These are phyloP conservation scores for Phytophthora fragariae DNA, from an alignment of 352 stramenopile genomes.

Conservation along the genomic window DNA sequence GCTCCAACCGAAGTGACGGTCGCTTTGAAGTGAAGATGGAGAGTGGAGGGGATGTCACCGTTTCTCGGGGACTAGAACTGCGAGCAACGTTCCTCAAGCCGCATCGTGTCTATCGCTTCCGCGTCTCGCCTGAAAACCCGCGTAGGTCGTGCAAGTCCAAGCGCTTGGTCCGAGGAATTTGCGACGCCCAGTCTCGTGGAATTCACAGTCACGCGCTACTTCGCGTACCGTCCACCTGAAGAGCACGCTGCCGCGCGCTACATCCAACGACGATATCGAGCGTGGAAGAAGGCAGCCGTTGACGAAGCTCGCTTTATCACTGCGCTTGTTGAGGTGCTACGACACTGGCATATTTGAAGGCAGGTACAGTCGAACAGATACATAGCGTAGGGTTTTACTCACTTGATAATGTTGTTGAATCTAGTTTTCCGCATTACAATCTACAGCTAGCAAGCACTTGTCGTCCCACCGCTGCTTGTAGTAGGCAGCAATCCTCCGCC, in stretches of 20 bases:
- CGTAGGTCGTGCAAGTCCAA: slow-evolving; percentile 47
- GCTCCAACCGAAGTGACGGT: slow-evolving; percentile 12
- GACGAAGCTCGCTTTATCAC: slow-evolving; percentile 17
- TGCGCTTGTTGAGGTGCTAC: slow-evolving; percentile 28
- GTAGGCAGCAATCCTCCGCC: slow-evolving; percentile 43
- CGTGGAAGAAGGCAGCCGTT: slow-evolving; percentile 32
- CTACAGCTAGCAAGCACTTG: slow-evolving; percentile 33
- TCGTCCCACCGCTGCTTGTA: slow-evolving; percentile 56
- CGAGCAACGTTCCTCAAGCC: slow-evolving; percentile 59
- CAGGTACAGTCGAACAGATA: neutral
- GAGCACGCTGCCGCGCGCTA: slow-evolving; percentile 62
- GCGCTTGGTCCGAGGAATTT: slow-evolving; percentile 42
- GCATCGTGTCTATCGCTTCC: slow-evolving; percentile 62
- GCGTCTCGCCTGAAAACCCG: slow-evolving; percentile 58
- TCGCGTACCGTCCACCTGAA: slow-evolving; percentile 44
- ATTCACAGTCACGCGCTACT: slow-evolving; percentile 69
- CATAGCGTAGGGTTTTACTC: neutral
- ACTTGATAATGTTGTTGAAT: neutral
- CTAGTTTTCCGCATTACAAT: slow-evolving; percentile 16
- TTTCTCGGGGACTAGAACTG: slow-evolving; percentile 47
- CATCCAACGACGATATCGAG: slow-evolving; percentile 50
- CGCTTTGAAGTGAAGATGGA: slow-evolving; percentile 39
- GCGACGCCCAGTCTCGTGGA: slow-evolving; percentile 72
- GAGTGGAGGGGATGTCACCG: slow-evolving; percentile 44
- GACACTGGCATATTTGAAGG: slow-evolving; percentile 42